These are phyloP conservation scores for Ceratorhiza oryzae-sativae DNA, from an alignment of 1,284 basidiomycete genomes.

Conservation along the genomic window DNA sequence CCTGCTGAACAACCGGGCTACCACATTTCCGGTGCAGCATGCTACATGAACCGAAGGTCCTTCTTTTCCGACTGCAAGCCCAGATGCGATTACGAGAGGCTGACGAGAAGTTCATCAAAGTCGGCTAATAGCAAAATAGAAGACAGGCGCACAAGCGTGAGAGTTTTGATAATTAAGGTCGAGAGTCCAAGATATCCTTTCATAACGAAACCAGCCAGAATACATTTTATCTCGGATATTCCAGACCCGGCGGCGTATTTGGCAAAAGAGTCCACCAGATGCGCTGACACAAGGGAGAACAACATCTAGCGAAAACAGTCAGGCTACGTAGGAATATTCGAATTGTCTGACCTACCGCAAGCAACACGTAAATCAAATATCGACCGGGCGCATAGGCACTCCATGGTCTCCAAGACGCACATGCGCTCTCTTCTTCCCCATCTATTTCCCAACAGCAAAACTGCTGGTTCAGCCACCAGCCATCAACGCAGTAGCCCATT, in stretches of 20 bases:
- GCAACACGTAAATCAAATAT: constrained; percentile 87
- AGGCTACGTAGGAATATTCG: neutral
- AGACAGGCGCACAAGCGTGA: constrained; percentile 78
- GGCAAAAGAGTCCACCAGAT: constrained; percentile 87
- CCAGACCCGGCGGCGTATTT: constrained; percentile 98
- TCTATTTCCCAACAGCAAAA: constrained; percentile 97
- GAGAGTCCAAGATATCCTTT: constrained; percentile 90
- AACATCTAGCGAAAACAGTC: constrained; percentile 58
- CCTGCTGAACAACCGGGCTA: constrained; percentile 81
- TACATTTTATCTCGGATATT: constrained; percentile 99
- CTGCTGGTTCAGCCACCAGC: constrained; percentile 90
- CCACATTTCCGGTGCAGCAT: constrained; percentile 89
- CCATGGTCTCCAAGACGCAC: constrained; percentile 95
- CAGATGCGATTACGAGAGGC: constrained; percentile 98
- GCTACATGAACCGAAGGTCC: constrained; percentile 98
- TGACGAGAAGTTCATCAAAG: constrained; percentile 50
- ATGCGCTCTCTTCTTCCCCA: constrained; percentile 75
- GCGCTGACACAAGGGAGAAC: constrained; percentile 86
- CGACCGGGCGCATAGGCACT: constrained; percentile 74
- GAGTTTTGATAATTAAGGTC: constrained; percentile 90
- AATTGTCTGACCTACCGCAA: constrained; percentile 70
- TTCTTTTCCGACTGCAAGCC: constrained; percentile 97
- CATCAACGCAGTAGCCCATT: constrained; percentile 63
- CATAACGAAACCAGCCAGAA: constrained; percentile 96
- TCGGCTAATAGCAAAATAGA: constrained; percentile 25